Evolutionary conservation across 1,284 basidiomycete genomes (phyloP).

Genomic region (Malassezia restricta): DNA sequence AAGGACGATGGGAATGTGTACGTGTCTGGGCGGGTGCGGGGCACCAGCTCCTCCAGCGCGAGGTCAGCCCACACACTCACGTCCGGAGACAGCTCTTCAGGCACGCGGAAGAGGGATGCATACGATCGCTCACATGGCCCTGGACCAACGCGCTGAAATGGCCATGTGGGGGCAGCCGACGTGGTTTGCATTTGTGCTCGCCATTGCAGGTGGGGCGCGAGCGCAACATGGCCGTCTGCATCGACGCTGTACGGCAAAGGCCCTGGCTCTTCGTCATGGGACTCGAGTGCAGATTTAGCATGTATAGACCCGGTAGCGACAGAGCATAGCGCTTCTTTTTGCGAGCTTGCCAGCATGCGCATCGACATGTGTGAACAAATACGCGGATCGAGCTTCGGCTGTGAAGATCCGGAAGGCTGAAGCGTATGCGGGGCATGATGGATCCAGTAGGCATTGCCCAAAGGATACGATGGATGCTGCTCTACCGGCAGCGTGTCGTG

Average conservation of each 20-base stretch:
- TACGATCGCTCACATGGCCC: constrained; percentile 21
- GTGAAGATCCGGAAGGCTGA: constrained; percentile 13
- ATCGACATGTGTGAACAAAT: constrained; percentile 8
- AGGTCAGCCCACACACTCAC: constrained; percentile 32
- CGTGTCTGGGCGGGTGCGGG: constrained; percentile 7
- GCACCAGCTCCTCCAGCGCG: constrained; percentile 28
- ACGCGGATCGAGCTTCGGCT: constrained; percentile 14
- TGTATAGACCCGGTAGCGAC: constrained; percentile 6
- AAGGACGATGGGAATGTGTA: constrained; percentile 9
- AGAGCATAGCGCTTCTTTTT: constrained; percentile 7
- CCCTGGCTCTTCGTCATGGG: neutral
- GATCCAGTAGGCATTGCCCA: constrained; percentile 23
- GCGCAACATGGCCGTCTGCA: constrained; percentile 4
- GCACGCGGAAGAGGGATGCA: constrained; percentile 21
- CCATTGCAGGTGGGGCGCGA: constrained; percentile 16
- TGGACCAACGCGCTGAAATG: constrained; percentile 26
- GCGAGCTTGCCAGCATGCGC: neutral
- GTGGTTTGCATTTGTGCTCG: constrained; percentile 8
- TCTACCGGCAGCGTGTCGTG: constrained; percentile 34
- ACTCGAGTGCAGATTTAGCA: constrained; percentile 6
- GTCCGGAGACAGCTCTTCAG: constrained; percentile 14
- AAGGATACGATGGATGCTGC: constrained; percentile 34
- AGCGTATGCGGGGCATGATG: constrained; percentile 13
- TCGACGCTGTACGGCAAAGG: neutral
- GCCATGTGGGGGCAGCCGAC: constrained; percentile 19